These are phyloP conservation scores for Eucalyptus polyanthemos DNA, from an alignment of 345 rosid genomes.

Conservation along the genomic window DNA sequence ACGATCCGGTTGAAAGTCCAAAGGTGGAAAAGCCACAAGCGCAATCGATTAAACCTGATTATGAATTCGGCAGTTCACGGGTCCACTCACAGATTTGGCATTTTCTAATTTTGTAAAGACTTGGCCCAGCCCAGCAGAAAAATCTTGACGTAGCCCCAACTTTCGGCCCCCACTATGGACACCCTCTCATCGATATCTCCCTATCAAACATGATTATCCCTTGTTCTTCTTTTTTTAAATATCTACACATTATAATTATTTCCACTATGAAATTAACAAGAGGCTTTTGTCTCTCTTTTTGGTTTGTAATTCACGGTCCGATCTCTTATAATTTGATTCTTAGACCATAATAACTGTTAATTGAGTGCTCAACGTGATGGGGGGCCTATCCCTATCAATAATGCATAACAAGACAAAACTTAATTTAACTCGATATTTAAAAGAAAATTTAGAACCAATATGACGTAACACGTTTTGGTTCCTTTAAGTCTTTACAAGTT, in stretches of 20 bases:
- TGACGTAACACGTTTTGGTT: no score
- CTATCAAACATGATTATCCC: not conserved
- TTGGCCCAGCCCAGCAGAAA: not conserved
- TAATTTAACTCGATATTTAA: not conserved
- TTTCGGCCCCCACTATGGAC: not conserved
- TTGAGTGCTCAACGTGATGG: not conserved
- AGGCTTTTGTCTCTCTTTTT: not conserved
- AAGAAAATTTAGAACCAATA: no score
- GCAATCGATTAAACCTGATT: not conserved
- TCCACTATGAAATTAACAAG: not conserved
- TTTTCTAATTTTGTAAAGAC: not conserved
- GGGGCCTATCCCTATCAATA: no score
- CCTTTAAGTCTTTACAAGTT: no score
- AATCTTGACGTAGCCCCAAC: not conserved
- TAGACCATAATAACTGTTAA: not conserved
- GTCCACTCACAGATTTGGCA: not conserved
- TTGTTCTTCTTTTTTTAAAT: accelerated
- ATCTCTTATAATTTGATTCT: not conserved
- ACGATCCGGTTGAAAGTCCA: not conserved
- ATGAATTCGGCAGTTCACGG: not conserved
- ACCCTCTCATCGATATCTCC: not conserved
- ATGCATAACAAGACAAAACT: not conserved
- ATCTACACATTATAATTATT: not conserved
- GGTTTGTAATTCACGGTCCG: not conserved
- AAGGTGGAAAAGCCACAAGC: not conserved